These are phyloP conservation scores for Fusarium subtropicale DNA, from an alignment of 2,329 filamentous ascomycete genomes.

Conservation along the genomic window DNA sequence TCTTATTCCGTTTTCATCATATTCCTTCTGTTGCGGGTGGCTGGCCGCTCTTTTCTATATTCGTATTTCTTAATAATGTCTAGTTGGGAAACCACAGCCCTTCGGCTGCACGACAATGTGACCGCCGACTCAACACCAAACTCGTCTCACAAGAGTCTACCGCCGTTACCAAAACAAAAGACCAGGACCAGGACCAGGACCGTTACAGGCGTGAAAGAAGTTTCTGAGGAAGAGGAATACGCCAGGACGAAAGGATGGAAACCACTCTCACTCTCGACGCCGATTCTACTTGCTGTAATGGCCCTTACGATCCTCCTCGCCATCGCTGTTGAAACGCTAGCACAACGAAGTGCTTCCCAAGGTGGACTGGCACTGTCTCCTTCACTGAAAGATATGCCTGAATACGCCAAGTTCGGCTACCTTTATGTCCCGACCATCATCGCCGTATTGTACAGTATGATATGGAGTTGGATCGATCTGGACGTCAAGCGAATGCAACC, in stretches of 20 bases:
- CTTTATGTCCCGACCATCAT: constrained; percentile 65
- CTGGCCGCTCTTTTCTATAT: constrained; percentile 13
- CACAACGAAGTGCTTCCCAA: constrained; percentile 53
- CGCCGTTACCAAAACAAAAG: not conserved
- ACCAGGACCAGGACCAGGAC: not conserved
- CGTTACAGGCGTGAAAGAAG: not conserved
- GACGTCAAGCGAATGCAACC: constrained; percentile 70
- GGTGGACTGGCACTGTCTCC: constrained; percentile 55
- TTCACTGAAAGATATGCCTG: constrained; percentile 50
- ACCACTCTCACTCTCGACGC: constrained; percentile 40
- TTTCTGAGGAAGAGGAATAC: rapidly evolving
- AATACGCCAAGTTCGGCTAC: constrained; percentile 54
- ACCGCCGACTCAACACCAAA: not conserved
- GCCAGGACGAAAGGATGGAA: constrained; percentile 31
- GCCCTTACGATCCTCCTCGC: constrained; percentile 56
- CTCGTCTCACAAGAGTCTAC: constrained; percentile 19
- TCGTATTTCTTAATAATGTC: constrained; percentile 17
- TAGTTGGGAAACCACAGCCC: constrained; percentile 32
- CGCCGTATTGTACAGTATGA: constrained; percentile 65
- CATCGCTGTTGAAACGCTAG: constrained; percentile 58
- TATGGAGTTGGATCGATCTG: constrained; percentile 71
- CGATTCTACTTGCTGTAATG: constrained; percentile 54
- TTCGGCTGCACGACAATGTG: constrained; percentile 11
- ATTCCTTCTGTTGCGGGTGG: not conserved
- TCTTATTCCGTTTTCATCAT: not conserved